These are phyloP conservation scores for Scenedesmus sp. DNA, from an alignment of 163 green algal species.

Conservation along the genomic window DNA sequence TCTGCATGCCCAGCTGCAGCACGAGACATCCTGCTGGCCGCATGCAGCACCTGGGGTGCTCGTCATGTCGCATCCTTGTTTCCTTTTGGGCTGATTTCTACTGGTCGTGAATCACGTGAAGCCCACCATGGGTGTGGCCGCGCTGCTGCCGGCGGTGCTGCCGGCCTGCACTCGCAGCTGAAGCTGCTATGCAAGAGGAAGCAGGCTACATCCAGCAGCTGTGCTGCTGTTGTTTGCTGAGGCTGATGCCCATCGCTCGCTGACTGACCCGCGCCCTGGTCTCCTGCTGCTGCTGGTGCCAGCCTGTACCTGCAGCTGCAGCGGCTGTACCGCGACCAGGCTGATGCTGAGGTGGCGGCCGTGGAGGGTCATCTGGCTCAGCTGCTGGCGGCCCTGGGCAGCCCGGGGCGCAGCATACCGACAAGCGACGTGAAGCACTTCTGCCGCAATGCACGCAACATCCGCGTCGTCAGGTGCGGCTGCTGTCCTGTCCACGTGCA, in stretches of 20 bases:
- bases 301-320: slow-evolving; percentile 89
- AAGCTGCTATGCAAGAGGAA: neutral
- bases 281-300: slow-evolving; percentile 18
- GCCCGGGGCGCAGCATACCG: slow-evolving; percentile 64
- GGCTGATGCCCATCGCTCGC: no score
- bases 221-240: neutral
- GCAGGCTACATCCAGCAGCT: neutral
- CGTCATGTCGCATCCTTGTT: no score
- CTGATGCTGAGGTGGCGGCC: slow-evolving; percentile 78
- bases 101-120: no score
- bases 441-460: slow-evolving; percentile 89
- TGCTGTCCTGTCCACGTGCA: neutral
- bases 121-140: no score
- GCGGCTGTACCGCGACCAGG: slow-evolving; percentile 86
- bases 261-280: neutral
- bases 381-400: slow-evolving; percentile 74
- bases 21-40: no score
- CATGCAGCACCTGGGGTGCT: no score
- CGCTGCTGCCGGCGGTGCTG: no score
- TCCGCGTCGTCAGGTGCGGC: slow-evolving; percentile 74
- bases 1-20: no score
- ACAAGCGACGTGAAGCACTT: slow-evolving; percentile 74
- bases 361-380: slow-evolving; percentile 75
- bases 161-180: neutral
- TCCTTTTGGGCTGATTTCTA: no score